Conservation (phyloP, 1,284 basidiomycete species). For the Apiotrichum mycotoxinovorans region DNA sequence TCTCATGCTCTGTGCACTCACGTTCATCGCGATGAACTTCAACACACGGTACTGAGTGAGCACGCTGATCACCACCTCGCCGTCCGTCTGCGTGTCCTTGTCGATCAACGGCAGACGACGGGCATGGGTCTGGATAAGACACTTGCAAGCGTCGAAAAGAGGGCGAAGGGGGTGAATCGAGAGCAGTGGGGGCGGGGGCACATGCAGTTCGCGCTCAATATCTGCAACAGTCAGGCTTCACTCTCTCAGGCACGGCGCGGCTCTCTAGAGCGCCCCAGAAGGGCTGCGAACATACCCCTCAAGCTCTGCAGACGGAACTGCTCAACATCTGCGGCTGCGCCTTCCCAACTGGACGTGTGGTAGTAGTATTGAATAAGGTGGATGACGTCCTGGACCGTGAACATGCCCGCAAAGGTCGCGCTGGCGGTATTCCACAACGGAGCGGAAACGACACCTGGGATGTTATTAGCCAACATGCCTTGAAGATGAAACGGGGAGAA, state of each 20-base stretch:
- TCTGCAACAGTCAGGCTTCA: conserved; percentile 55
- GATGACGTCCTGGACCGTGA: conserved; percentile 92
- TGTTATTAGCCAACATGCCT: not conserved
- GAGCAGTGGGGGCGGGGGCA: conserved; percentile 85
- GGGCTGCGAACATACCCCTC: conserved; percentile 61
- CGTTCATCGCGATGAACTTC: conserved; percentile 98
- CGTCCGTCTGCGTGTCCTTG: conserved; percentile 85
- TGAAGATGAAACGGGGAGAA: not conserved
- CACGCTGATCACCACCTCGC: conserved; percentile 93
- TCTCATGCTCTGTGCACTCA: conserved; percentile 50
- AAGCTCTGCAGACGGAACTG: conserved; percentile 85
- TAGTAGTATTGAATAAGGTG: conserved; percentile 97
- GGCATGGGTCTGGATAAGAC: conserved; percentile 92
- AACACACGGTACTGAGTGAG: conserved; percentile 96
- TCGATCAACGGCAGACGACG: conserved; percentile 91
- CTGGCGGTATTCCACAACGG: conserved; percentile 96
- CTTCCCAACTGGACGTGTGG: conserved; percentile 75
- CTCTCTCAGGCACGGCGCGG: not conserved
- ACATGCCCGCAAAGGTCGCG: conserved; percentile 86
- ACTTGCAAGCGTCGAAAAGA: conserved; percentile 84
- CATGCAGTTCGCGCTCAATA: conserved; percentile 88
- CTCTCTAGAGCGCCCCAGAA: no score
- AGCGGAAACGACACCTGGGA: conserved; percentile 88
- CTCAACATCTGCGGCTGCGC: conserved; percentile 86
- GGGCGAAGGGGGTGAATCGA: conserved; percentile 83